These are phyloP conservation scores for Elongisporangium undulatum DNA, from an alignment of 352 stramenopile species.

Conservation along the genomic window DNA sequence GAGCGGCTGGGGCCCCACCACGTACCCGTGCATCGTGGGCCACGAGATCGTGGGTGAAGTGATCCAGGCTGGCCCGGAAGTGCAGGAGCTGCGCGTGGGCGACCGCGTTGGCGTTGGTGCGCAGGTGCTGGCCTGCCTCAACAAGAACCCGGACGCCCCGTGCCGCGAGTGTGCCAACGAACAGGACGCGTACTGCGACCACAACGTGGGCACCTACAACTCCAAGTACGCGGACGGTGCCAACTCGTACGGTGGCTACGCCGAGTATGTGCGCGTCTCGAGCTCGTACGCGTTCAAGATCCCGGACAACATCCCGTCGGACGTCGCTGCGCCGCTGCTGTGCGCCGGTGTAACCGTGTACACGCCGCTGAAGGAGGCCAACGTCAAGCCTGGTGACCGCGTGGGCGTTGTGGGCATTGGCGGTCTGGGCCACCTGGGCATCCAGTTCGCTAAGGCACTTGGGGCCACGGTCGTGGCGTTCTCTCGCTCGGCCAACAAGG, in stretches of 20 bases:
- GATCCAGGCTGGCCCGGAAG: slow-evolving; percentile 20
- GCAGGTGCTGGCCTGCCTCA: slow-evolving; percentile 55
- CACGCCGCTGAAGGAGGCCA: slow-evolving; percentile 39
- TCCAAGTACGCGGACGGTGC: slow-evolving; percentile 32
- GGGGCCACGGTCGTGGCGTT: slow-evolving; percentile 47
- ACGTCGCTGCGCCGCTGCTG: slow-evolving; percentile 43
- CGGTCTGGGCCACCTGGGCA: slow-evolving; percentile 67
- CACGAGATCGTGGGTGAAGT: slow-evolving; percentile 42
- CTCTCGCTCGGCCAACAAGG: slow-evolving; percentile 13
- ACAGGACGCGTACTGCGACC: slow-evolving; percentile 59
- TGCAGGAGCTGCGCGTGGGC: slow-evolving; percentile 57
- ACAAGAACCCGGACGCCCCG: slow-evolving; percentile 35
- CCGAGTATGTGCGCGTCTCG: slow-evolving; percentile 51
- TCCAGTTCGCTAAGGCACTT: slow-evolving; percentile 67
- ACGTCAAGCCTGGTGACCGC: slow-evolving; percentile 24
- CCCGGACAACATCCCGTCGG: slow-evolving; percentile 40
- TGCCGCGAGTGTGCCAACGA: slow-evolving; percentile 57
- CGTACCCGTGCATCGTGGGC: slow-evolving; percentile 25
- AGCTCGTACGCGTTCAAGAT: slow-evolving; percentile 60
- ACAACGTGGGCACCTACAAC: slow-evolving; percentile 42
- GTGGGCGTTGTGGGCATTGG: slow-evolving; percentile 67
- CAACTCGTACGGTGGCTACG: slow-evolving; percentile 50
- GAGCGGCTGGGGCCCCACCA: slow-evolving; percentile 17
- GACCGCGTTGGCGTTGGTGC: slow-evolving; percentile 67
- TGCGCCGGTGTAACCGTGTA: slow-evolving; percentile 79